Evolutionary conservation across 2,329 filamentous ascomycete species (phyloP), one percentile per base, ranked within the genome.

Genomic region (Colletotrichum sp.): DNA sequence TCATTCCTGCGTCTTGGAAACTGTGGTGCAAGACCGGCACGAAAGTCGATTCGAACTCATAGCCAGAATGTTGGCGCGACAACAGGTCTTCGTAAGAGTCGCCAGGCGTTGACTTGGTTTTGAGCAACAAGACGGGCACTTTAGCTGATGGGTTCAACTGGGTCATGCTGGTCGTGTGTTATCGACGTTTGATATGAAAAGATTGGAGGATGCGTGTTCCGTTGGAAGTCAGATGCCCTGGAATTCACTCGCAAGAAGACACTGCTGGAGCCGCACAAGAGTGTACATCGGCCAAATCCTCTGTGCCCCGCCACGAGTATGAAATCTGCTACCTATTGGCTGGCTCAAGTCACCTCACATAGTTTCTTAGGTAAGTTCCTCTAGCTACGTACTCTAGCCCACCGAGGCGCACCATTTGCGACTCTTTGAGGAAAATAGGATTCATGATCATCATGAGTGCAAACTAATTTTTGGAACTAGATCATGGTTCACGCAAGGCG

Each of bases 11-110:
- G 34, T 92, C 88, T 74, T 91, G 87, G 81, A 95, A 93, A 32
- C 86, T 87, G 82, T 97, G 95, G 79, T 94, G 92, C 18, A 97
- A 87, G 1, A 97, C 95, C 0, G 95, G 95, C 3, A 97, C 91
- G 79, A 96, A 97, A 13, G 87, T 83, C 4, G 95, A 93, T 12
- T 89, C 86, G 81, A 94, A 95, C 14, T 80, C 72, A 70, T 81
- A 81, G 68, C 84, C 86, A 63, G 83, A 75, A 34, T 86, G 83
- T 64, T 86, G 81, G 48, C 81, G 82, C 57, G 87, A 86, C 81
- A 96, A 94, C 60, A 92, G 87, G 64, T 95, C 92, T 78, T 94
- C 89, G 82, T 97, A 97, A 10, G 90, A 89, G 82, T 97, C 95
- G 60, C 86, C 88, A 0, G 95, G 94, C 0, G 86, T 88, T 0